A percentile compares a stretch with the other conserved stretches of the same genome.
Conservation (phyloP, 2,329 filamentous ascomycete genomes). For the Anisogramma anomala region DNA sequence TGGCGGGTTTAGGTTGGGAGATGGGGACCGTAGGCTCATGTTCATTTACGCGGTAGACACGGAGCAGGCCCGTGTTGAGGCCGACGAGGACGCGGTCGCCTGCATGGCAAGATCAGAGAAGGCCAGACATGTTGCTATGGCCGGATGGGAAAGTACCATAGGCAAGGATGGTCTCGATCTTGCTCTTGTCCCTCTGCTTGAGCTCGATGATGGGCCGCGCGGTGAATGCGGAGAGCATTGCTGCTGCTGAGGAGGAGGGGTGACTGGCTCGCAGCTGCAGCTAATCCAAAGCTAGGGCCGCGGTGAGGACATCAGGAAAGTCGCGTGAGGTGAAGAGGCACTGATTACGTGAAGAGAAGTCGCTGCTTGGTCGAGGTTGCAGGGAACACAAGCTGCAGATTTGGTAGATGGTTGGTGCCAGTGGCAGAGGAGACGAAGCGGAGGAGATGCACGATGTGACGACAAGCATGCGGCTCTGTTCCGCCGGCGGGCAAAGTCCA, state of each 20-base stretch:
- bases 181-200: conserved; percentile 86
- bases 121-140: no score
- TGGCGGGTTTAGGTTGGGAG: conserved; percentile 28
- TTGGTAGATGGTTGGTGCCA: no score
- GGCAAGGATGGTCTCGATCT: conserved; percentile 89
- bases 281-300: neutral
- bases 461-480: no score
- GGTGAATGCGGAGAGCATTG: conserved; percentile 95
- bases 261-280: conserved; percentile 13
- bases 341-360: neutral
- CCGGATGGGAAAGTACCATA: conserved; percentile 50
- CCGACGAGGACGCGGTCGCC: conserved; percentile 87
- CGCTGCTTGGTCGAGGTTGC: conserved; percentile 2
- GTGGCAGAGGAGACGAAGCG: no score
- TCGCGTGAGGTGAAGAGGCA: neutral
- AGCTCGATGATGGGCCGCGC: conserved; percentile 96
- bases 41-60: conserved; percentile 86
- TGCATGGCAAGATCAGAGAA: conserved; percentile 22
- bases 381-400: conserved; percentile 1
- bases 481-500: no score
- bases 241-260: conserved; percentile 22
- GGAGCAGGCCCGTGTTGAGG: conserved; percentile 75
- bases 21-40: conserved; percentile 25
- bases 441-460: no score
- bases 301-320: conserved; percentile 13